phyloP scores from a whole-genome alignment of 768 basidiomycete species.

The Mycena vulgaris region DNA sequence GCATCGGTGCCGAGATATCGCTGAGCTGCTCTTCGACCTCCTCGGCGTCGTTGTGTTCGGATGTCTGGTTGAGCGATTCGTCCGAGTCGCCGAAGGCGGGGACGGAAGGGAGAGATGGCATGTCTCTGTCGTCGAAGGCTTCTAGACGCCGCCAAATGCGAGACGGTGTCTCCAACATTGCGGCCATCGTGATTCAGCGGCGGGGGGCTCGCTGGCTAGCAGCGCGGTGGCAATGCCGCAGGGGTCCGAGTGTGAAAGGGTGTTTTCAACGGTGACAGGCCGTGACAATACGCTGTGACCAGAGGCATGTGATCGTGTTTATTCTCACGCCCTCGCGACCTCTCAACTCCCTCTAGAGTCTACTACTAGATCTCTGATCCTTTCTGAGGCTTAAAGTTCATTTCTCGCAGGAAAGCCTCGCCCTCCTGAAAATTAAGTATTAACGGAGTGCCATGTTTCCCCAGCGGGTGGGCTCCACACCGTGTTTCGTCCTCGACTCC shows the following conservation, averaged over 20 bases:
- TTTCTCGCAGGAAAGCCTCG: no score
- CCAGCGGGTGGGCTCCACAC: no score
- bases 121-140: conserved; percentile 79
- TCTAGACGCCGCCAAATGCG: conserved; percentile 89
- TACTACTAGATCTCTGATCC: no score
- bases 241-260: neutral
- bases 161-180: conserved; percentile 84
- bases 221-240: neutral
- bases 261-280: neutral
- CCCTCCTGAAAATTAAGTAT: no score
- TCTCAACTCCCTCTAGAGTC: no score
- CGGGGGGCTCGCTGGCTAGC: no score
- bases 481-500: no score
- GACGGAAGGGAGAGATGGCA: conserved; percentile 87
- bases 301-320: conserved; percentile 20
- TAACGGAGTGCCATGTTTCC: no score
- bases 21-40: conserved; percentile 57
- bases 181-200: conserved; percentile 56
- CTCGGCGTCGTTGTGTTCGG: conserved; percentile 43
- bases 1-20: conserved; percentile 66
- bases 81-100: conserved; percentile 80
- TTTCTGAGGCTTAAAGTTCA: no score
- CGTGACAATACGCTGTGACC: neutral
- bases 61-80: conserved; percentile 34
- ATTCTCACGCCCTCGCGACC: neutral